These are phyloP conservation scores for Candida nonsorbophila DNA, from an alignment of 805 yeast species.

Conservation along the genomic window DNA sequence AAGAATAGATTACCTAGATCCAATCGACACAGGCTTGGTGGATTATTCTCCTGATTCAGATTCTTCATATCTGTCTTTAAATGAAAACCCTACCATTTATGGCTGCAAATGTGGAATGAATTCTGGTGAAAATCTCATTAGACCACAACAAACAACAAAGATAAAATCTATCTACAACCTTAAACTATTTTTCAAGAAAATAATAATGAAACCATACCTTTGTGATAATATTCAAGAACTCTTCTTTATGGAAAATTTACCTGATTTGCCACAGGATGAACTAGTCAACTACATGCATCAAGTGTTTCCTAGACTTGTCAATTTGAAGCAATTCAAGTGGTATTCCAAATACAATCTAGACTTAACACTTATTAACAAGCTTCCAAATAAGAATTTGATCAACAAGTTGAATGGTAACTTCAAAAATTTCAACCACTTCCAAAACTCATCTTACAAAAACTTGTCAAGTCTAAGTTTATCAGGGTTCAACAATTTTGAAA, in stretches of 20 bases:
- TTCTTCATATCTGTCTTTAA: background rate
- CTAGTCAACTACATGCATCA: conserved; percentile 10
- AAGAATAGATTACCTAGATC: conserved; percentile 2
- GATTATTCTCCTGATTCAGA: conserved; percentile 4
- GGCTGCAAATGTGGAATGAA: too few relatives aligned
- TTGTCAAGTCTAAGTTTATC: conserved; percentile 10
- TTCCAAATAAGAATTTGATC: conserved; percentile 9
- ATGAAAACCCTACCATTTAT: conserved; percentile 1
- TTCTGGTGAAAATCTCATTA: too few relatives aligned
- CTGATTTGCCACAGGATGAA: conserved; percentile 20
- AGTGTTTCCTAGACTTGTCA: conserved; percentile 12
- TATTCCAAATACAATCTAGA: conserved; percentile 11
- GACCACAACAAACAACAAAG: too few relatives aligned
- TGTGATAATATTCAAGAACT: conserved; percentile 11
- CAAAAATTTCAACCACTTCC: conserved; percentile 9
- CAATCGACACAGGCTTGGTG: conserved; percentile 4
- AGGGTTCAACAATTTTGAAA: conserved; percentile 10
- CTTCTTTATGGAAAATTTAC: conserved; percentile 11
- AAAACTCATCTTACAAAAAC: conserved; percentile 4
- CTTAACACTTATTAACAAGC: conserved; percentile 7
- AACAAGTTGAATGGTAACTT: conserved; percentile 14
- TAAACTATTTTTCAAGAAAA: conserved; percentile 13
- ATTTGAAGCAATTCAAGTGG: conserved; percentile 15
- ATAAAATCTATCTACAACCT: conserved; percentile 13
- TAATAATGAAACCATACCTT: conserved; percentile 6